Evolutionary conservation across 352 stramenopile species (phyloP).

Genomic region (Pythium sp.): DNA sequence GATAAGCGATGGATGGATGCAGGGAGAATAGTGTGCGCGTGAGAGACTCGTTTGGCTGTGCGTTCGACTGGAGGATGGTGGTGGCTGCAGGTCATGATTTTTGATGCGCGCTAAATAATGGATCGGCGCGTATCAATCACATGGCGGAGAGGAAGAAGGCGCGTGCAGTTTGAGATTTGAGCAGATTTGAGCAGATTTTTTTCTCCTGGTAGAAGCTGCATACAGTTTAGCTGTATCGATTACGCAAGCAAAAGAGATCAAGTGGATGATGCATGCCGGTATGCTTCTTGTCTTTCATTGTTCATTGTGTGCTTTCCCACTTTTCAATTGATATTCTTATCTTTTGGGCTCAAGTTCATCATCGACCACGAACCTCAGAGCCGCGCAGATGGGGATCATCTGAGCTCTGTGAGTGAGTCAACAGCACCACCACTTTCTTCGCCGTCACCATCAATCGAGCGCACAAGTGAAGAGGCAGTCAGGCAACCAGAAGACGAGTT

Average conservation of each 20-base stretch:
- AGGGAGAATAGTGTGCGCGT: neutral
- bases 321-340: neutral
- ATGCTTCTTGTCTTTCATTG: neutral
- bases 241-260: neutral
- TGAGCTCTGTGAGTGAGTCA: too few relatives aligned
- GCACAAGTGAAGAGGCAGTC: neutral
- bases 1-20: conserved; percentile 43
- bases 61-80: neutral
- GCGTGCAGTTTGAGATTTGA: neutral
- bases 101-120: neutral
- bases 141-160: neutral
- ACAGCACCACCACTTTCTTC: neutral
- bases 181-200: neutral
- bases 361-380: neutral
- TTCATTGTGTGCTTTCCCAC: neutral
- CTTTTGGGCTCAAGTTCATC: neutral
- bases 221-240: neutral
- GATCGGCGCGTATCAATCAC: neutral
- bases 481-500: neutral
- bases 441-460: neutral
- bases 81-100: neutral
- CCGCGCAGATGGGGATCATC: too few relatives aligned
- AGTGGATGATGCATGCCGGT: neutral
- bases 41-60: neutral
- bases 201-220: conserved; percentile 7